Conservation (phyloP, 176 grass and related monocot species). For the Oryza officinalis region DNA sequence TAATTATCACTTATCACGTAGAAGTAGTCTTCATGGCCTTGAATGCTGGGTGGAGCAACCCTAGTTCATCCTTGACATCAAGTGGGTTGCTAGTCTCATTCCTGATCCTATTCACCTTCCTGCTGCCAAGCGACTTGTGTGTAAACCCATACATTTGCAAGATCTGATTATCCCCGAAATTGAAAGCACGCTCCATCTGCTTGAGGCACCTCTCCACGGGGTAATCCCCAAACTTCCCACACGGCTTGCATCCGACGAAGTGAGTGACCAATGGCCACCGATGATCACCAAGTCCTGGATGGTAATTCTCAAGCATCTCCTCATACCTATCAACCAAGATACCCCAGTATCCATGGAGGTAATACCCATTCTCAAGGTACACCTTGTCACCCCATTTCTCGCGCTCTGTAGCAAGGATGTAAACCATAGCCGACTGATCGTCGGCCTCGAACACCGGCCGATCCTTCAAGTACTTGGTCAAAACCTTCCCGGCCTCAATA, state of each 20-base stretch:
- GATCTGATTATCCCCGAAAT: constrained; percentile 98
- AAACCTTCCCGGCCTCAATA: constrained; percentile 75
- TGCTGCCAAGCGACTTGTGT: constrained; percentile 81
- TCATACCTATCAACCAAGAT: constrained; percentile 94
- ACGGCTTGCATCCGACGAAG: constrained; percentile 98
- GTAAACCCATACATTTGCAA: constrained; percentile 97
- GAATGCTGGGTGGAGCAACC: constrained; percentile 92
- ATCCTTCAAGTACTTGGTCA: constrained; percentile 85
- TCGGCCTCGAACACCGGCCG: constrained; percentile 97
- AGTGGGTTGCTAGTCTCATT: constrained; percentile 87
- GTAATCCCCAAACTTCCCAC: constrained; percentile 95
- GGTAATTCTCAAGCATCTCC: constrained; percentile 97
- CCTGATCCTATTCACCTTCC: constrained; percentile 87
- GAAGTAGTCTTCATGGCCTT: constrained; percentile 65
- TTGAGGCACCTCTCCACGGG: constrained; percentile 94
- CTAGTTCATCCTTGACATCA: constrained; percentile 73
- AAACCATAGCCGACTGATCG: constrained; percentile 99
- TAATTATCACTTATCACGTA: constrained; percentile 40
- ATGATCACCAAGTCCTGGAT: constrained; percentile 95
- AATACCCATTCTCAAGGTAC: constrained; percentile 90
- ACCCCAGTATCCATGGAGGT: constrained; percentile 98
- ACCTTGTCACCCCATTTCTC: constrained; percentile 88
- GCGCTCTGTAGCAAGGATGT: constrained; percentile 84
- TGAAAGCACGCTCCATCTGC: constrained; percentile 97
- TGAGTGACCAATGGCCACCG: constrained; percentile 96